These are phyloP conservation scores for Fusarium armeniacum DNA, from an alignment of 2,329 filamentous ascomycete genomes.

Conservation along the genomic window DNA sequence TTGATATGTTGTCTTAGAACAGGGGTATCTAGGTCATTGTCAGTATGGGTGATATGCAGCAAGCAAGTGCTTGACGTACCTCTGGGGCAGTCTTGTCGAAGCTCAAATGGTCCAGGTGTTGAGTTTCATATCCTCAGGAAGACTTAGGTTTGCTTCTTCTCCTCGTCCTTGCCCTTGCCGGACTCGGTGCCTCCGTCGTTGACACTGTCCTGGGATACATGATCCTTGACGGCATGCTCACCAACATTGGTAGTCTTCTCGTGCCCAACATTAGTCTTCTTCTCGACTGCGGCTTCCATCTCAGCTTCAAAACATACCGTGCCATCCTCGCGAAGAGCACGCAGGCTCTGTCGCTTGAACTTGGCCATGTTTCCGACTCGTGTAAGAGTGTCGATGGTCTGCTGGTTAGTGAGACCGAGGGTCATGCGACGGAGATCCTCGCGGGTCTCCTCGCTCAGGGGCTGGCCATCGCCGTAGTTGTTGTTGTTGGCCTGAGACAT, in stretches of 20 bases:
- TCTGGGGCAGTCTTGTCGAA: not conserved
- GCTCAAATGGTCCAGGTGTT: not conserved
- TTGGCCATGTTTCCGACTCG: slow-evolving; percentile 37
- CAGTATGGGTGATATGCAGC: not conserved
- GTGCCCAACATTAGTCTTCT: not conserved
- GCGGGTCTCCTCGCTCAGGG: slow-evolving; percentile 20
- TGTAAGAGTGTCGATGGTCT: slow-evolving; percentile 43
- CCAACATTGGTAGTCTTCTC: not conserved
- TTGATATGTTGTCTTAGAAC: not conserved
- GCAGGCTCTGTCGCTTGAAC: slow-evolving; percentile 25
- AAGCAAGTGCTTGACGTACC: not conserved
- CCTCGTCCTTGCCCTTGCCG: slow-evolving; percentile 3
- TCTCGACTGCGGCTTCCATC: slow-evolving; percentile 9
- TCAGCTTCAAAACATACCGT: slow-evolving; percentile 3
- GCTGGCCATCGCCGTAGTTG: not conserved
- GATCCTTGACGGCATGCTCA: not conserved
- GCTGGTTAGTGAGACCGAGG: slow-evolving; percentile 40
- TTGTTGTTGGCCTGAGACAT: slow-evolving; percentile 9
- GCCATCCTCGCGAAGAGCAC: not conserved
- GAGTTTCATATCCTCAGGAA: slow-evolving; percentile 5
- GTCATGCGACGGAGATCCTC: slow-evolving; percentile 46
- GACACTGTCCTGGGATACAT: not conserved
- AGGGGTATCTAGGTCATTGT: not conserved
- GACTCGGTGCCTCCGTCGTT: not conserved
- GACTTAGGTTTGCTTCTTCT: slow-evolving; percentile 15